A percentile compares a stretch with the other conserved stretches of the same genome.
Evolutionary conservation across 1,284 basidiomycete species (phyloP).

Genomic region (Cutaneotrichosporon sp.): DNA sequence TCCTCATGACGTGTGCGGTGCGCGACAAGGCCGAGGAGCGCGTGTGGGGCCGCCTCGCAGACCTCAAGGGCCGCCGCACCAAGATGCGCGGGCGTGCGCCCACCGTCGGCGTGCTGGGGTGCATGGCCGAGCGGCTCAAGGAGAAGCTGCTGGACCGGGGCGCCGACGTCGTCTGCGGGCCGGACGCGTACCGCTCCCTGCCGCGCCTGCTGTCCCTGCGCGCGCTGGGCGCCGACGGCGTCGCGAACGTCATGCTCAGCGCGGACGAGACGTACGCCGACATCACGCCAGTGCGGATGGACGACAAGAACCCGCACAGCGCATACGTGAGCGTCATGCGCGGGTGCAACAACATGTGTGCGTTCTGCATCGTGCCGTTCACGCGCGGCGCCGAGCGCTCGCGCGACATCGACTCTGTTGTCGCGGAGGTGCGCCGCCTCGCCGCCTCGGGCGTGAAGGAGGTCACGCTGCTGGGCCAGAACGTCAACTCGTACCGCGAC

Average conservation of each 20-base stretch:
- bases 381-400: constrained; percentile 8
- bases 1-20: constrained; percentile 14
- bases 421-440: constrained; percentile 10
- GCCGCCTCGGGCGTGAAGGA: constrained; percentile 6
- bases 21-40: constrained; percentile 13
- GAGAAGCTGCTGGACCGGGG: constrained; percentile 11
- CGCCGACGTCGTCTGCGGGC: constrained; percentile 11
- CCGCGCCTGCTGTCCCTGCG: constrained; percentile 7
- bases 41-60: constrained; percentile 7
- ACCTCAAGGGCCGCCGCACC: constrained; percentile 7
- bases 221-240: constrained; percentile 9
- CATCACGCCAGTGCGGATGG: constrained; percentile 12
- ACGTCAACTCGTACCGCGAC: constrained; percentile 15
- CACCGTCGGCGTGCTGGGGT: constrained; percentile 11
- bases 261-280: constrained; percentile 14
- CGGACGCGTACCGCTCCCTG: constrained; percentile 12
- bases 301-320: constrained; percentile 14
- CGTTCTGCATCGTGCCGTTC: constrained; percentile 14
- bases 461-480: constrained; percentile 10
- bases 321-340: constrained; percentile 13
- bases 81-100: background rate
- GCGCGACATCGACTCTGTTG: constrained; percentile 11
- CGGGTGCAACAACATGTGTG: constrained; percentile 14
- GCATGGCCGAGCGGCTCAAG: constrained; percentile 14
- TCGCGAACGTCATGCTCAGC: constrained; percentile 13